Evolutionary conservation across 495 filamentous ascomycete genomes (phyloP).

Genomic region (Trichoderma virens): DNA sequence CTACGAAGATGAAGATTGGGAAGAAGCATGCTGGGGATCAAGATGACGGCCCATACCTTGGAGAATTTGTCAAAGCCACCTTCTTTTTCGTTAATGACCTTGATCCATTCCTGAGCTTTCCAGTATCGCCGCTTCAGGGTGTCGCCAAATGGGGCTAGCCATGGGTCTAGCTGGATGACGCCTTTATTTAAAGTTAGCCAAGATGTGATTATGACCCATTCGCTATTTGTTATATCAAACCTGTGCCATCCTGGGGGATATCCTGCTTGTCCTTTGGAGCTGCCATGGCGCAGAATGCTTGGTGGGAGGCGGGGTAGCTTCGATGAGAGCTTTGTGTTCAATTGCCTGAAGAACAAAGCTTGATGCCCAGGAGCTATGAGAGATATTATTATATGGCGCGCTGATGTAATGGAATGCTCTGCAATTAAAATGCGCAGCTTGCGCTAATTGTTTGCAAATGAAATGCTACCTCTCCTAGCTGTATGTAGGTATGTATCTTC

Average conservation of each 20-base stretch:
- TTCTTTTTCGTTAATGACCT: conserved; percentile 70
- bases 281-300: not conserved
- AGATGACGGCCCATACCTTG: conserved; percentile 44
- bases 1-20: not conserved
- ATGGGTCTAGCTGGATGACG: conserved; percentile 81
- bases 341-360: not conserved
- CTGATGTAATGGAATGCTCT: not conserved
- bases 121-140: conserved; percentile 66
- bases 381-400: conserved; percentile 1
- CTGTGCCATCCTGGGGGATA: conserved; percentile 41
- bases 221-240: conserved; percentile 19
- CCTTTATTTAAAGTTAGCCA: conserved; percentile 42
- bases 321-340: not conserved
- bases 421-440: not conserved
- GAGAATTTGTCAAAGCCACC: conserved; percentile 91
- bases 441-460: conserved; percentile 2
- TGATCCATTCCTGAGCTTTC: conserved; percentile 84
- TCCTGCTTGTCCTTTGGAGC: conserved; percentile 11
- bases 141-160: conserved; percentile 76
- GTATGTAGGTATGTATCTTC: too few species aligned
- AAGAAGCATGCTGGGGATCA: not conserved
- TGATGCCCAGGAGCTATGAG: not conserved
- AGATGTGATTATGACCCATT: not conserved
- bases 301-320: not conserved
- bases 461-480: not conserved